Percentiles rank a stretch among this genome's conserved stretches.
These are phyloP conservation scores for Globisporangium acanthophoron DNA, from an alignment of 352 stramenopile species.

Conservation along the genomic window DNA sequence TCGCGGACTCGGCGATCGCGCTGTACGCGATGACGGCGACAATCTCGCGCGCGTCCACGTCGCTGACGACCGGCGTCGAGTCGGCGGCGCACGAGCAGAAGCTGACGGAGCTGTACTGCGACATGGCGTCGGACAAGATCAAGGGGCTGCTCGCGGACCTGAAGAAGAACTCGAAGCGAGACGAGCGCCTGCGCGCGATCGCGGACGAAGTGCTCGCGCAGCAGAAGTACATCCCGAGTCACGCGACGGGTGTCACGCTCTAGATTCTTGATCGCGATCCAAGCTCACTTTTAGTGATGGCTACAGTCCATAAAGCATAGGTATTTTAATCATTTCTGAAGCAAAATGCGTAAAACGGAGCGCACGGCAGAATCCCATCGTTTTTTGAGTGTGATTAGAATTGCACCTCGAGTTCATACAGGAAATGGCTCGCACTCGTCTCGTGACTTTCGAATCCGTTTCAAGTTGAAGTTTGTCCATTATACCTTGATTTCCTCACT, in stretches of 20 bases:
- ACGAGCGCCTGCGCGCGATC: constrained; percentile 69
- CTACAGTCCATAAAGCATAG: too few species aligned
- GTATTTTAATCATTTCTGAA: too few species aligned
- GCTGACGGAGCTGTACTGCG: constrained; percentile 76
- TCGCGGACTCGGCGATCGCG: constrained; percentile 80
- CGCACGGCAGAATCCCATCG: too few species aligned
- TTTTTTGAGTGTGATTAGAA: too few species aligned
- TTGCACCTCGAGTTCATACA: too few species aligned
- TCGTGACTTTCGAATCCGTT: too few species aligned
- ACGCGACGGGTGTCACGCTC: constrained; percentile 70
- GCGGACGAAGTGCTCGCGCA: constrained; percentile 69
- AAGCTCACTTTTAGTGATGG: too few species aligned
- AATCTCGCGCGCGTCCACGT: constrained; percentile 73
- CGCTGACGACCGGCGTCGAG: constrained; percentile 41
- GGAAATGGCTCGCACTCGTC: too few species aligned
- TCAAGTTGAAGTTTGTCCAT: too few species aligned
- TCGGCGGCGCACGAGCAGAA: constrained; percentile 73
- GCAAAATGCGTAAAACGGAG: too few species aligned
- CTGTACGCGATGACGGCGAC: constrained; percentile 86
- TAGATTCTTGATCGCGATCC: constrained; percentile 8
- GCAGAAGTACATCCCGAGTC: constrained; percentile 73
- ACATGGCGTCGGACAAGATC: constrained; percentile 68
- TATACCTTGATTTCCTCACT: too few species aligned
- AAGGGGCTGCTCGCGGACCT: constrained; percentile 49
- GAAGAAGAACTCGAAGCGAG: constrained; percentile 52